Base-by-base conservation (phyloP, 495 filamentous ascomycete genomes). In the Immersiella caudata region DNA sequence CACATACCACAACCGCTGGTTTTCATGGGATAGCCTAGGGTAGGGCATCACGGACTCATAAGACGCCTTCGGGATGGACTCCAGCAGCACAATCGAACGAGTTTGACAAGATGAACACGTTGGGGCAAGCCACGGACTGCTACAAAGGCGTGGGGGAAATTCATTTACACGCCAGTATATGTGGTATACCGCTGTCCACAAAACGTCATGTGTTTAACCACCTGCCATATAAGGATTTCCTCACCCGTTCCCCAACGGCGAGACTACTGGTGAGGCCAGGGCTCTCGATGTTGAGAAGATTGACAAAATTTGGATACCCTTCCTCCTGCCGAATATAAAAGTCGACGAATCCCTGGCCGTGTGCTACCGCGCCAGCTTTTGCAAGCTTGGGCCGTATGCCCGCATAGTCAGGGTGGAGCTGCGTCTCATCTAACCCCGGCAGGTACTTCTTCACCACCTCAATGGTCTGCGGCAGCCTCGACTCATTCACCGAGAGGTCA, bases 251-350 rank as follows among this genome's bases (percentile, higher is more conserved):
- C 14, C 82, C 94, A 79, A 99, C 97, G 12, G 93, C 93, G 81
- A 99, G 82, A 64, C 83, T 88, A 75, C 91, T 94, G 29, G 95
- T 99, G 76, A 99, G 80, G 57, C 95, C 96, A 0, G 95, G 95
- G 80, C 92, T 96, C 80, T 99, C 95, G 76, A 99, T 97, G 7
- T 92, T 93, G 72, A 98, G 73, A 69, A 97, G 75, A 79, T 98
- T 97, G 22, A 98, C 86, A 84, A 93, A 97, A n/a, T 93, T 93
- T 20, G 85, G 78, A 72, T 85, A 92, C 0, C 91, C 95, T 21
- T 94, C 86, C 78, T 97, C 95, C 73, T 86, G 86, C 69, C 84
- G 79, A 56, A 99, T 93, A 11, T 90, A 80, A 77, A 99, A 98
- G 79, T 99, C 95, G 71, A 90, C 81, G 69, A 97, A 95, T 16